Evolutionary conservation across 2,329 filamentous ascomycete genomes (phyloP).

Genomic region (Akanthomyces uredinophilus): DNA sequence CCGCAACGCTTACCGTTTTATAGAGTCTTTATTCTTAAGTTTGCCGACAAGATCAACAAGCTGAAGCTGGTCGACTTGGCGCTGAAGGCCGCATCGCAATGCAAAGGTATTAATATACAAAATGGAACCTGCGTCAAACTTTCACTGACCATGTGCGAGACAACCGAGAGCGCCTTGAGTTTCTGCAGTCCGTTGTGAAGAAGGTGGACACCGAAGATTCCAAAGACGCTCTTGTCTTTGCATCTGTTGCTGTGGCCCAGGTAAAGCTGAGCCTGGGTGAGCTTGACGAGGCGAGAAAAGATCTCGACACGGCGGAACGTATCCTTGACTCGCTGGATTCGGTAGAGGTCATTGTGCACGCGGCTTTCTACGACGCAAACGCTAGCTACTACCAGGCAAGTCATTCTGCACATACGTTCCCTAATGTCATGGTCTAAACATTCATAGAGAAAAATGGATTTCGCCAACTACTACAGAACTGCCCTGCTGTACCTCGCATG

Average conservation of each 20-base stretch:
- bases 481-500: constrained; percentile 96
- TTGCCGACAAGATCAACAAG: constrained; percentile 98
- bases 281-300: constrained; percentile 75
- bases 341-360: constrained; percentile 92
- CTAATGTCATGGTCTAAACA: constrained; percentile 1
- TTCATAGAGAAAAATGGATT: constrained; percentile 68
- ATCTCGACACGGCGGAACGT: constrained; percentile 80
- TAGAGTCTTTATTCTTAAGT: constrained; percentile 90
- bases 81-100: constrained; percentile 80
- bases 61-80: constrained; percentile 92
- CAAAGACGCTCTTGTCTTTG: constrained; percentile 94
- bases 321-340: constrained; percentile 90
- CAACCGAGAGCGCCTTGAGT: constrained; percentile 77
- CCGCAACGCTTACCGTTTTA: constrained; percentile 84
- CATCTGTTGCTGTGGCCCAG: constrained; percentile 81
- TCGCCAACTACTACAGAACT: constrained; percentile 94
- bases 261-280: constrained; percentile 79
- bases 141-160: constrained; percentile 47
- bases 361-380: constrained; percentile 92
- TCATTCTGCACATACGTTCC: neutral
- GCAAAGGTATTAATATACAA: constrained; percentile 52
- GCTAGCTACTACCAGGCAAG: constrained; percentile 83
- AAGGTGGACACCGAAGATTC: constrained; percentile 90
- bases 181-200: constrained; percentile 75
- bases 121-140: neutral